Base-by-base conservation (phyloP, 345 rosid genomes). In the Citrus reticulata region DNA sequence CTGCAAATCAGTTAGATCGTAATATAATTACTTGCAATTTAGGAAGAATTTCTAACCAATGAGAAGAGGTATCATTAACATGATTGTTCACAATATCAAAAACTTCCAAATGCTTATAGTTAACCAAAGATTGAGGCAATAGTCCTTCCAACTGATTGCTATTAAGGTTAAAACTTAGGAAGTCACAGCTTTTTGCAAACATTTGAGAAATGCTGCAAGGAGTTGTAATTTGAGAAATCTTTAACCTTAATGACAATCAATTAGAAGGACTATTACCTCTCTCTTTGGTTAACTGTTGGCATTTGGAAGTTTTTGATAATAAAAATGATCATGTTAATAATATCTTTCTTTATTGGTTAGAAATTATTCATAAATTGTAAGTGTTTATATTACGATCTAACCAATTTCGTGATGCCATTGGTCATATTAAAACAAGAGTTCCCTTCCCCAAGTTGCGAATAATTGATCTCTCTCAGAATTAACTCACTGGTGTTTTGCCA, bases 261-360 rank as follows among this genome's bases (percentile, higher is more conserved):
- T 40, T 40, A 9, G 46, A 40, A 40, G 2, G 11, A 40, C 11
- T 9, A 40, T 9, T 40, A 10, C 6, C 46, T 9, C 2, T 9
- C 9, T 40, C 46, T 40, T 8, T 40, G 2, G 46, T 8, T 40
- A 40, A 2, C 11, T 9, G 2, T 9, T 2, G 11, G 11, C 1
- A 40, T 40, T 40, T 40, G 46, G 11, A 40, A 40, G 46, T 9
- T 40, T 9, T 40, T 8, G 10, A 40, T 40, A 40, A 1, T 40
- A 2, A 9, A 9, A 40, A 40, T 40, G 0, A 81, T 49, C 24
- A 9, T 4, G 37, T 78, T 27, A 75, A 29, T 24, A 84, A 49
- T 24, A 67, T n/a, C 4, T 85, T 80, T 9, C 87, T 7, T 39
- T 7, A 2, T 24, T 78, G 84, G 86, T 37, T 85, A 32, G 79